phyloP scores from a whole-genome alignment of 75 land plant species.

The Picea sitchensis region DNA sequence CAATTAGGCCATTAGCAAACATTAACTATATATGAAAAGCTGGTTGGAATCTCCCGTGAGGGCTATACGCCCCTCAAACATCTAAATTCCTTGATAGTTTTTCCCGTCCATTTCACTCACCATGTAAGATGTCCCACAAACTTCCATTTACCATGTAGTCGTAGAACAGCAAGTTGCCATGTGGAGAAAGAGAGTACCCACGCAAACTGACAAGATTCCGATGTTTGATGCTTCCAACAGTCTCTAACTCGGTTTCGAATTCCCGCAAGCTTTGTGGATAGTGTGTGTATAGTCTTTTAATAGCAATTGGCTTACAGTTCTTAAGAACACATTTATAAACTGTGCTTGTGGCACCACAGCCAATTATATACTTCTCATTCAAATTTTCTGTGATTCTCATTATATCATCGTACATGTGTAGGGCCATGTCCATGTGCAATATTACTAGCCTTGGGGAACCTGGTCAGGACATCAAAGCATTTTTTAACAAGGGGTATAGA shows the following conservation, averaged over 20 bases:
- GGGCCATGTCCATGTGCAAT: constrained; percentile 96
- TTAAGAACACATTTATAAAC: constrained; percentile 94
- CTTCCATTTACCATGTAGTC: constrained; percentile 99
- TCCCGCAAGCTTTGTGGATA: constrained; percentile 80
- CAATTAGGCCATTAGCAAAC: background rate
- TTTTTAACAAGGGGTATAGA: too few species aligned
- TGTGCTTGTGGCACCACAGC: constrained; percentile 92
- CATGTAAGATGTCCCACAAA: constrained; percentile 92
- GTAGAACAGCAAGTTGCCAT: constrained; percentile 85
- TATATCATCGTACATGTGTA: constrained; percentile 89
- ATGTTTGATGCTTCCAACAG: constrained; percentile 94
- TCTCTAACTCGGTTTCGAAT: constrained; percentile 88
- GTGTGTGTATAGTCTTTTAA: constrained; percentile 84
- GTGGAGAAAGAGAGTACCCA: constrained; percentile 82
- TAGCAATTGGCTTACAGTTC: constrained; percentile 88
- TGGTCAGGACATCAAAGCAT: background rate
- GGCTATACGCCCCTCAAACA: too few species aligned
- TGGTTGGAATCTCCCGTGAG: too few species aligned
- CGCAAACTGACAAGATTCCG: constrained; percentile 89
- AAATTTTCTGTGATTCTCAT: constrained; percentile 94
- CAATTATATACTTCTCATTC: constrained; percentile 86
- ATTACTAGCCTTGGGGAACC: constrained; percentile 80
- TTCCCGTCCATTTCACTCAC: constrained; percentile 27
- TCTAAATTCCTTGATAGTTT: too few species aligned
- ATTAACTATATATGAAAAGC: background rate